Percentiles rank a stretch among this genome's conserved stretches.
phyloP scores from a whole-genome alignment of 2,329 filamentous ascomycete species.

The Colletotrichum sp. region DNA sequence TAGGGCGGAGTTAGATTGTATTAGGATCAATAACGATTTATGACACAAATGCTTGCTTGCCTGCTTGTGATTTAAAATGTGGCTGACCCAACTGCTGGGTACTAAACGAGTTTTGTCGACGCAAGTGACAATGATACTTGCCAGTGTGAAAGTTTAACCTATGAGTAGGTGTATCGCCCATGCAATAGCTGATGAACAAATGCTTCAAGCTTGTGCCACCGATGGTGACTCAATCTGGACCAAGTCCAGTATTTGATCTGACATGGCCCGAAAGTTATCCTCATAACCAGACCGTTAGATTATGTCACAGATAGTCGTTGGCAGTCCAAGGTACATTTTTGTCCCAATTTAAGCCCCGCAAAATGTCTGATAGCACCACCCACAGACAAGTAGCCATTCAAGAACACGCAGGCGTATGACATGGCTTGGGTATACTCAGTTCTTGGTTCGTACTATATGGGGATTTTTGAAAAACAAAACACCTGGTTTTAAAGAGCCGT shows the following conservation, averaged over 20 bases:
- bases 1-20: slow-evolving; percentile 17
- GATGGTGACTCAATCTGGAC: neutral
- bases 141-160: neutral
- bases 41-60: neutral
- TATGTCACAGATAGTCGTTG: no score
- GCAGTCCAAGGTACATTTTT: no score
- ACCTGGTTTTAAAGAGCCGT: neutral
- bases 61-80: neutral
- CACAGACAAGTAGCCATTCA: neutral
- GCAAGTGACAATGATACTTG: neutral
- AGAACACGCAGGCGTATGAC: neutral
- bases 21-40: slow-evolving; percentile 21
- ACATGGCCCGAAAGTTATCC: no score
- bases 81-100: neutral
- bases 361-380: neutral
- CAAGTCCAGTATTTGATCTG: no score
- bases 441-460: neutral
- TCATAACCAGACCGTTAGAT: no score
- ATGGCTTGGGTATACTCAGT: neutral
- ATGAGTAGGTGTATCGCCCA: accelerated
- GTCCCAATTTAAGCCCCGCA: neutral
- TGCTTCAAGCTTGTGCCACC: neutral
- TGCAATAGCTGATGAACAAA: neutral
- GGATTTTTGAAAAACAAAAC: neutral
- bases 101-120: neutral